Evolutionary conservation across 2,329 filamentous ascomycete species (phyloP).

Genomic region (Stachybotrys chlorohalonatus): DNA sequence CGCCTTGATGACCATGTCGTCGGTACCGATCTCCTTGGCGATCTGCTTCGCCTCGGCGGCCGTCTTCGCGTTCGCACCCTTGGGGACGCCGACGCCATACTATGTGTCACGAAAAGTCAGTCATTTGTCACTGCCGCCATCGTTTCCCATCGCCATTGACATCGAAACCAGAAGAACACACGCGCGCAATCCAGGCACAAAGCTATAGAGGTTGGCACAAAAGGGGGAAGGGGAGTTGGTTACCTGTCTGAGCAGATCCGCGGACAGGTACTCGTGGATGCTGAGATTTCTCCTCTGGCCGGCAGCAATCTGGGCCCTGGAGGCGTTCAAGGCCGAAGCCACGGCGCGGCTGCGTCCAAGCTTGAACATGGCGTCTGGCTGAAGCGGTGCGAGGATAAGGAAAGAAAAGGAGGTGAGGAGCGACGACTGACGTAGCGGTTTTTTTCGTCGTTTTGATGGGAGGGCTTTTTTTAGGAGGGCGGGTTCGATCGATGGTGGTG

Average conservation of each 20-base stretch:
- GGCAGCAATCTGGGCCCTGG: constrained; percentile 61
- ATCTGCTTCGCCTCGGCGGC: constrained; percentile 84
- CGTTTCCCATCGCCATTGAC: constrained; percentile 7
- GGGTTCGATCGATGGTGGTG: background rate
- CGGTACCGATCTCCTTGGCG: constrained; percentile 81
- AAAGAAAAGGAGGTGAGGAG: constrained; percentile 7
- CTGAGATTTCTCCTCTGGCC: constrained; percentile 82
- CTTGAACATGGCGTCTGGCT: constrained; percentile 61
- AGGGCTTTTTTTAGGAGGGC: background rate
- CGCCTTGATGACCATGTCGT: constrained; percentile 99
- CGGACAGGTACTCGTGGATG: constrained; percentile 97
- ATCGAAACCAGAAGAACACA: too few relatives aligned
- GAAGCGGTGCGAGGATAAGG: constrained; percentile 6
- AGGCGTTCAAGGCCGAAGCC: constrained; percentile 69
- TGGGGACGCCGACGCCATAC: constrained; percentile 92
- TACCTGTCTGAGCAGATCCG: constrained; percentile 75
- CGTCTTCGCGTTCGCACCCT: constrained; percentile 75
- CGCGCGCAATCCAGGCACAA: background rate
- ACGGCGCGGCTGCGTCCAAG: constrained; percentile 74
- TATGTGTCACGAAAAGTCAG: constrained; percentile 28
- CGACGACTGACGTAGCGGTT: background rate
- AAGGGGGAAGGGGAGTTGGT: constrained; percentile 10
- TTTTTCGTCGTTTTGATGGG: background rate
- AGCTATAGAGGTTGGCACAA: background rate
- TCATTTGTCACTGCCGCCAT: constrained; percentile 3